phyloP scores from a whole-genome alignment of 2,329 filamentous ascomycete genomes.

The Hypoxylon rubiginosum region DNA sequence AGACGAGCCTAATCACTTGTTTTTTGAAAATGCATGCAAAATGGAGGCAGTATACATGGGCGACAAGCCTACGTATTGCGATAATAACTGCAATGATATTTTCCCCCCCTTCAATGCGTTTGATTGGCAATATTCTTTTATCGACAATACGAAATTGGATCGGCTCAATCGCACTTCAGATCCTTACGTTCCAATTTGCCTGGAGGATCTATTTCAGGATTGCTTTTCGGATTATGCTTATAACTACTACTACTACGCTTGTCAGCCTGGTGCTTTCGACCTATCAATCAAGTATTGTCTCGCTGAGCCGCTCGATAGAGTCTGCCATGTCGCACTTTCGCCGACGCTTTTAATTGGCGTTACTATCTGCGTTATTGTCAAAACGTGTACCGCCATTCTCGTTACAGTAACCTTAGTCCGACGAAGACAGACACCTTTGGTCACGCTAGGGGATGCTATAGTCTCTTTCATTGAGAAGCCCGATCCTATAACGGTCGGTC shows the following conservation, averaged over 20 bases:
- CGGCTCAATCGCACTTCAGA: constrained; percentile 4
- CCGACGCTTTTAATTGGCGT: constrained; percentile 40
- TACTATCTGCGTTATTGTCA: constrained; percentile 55
- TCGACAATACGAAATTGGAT: not conserved
- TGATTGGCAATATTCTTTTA: not conserved
- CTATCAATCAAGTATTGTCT: constrained; percentile 41
- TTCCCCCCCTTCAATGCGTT: too few relatives aligned
- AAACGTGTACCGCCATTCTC: constrained; percentile 55
- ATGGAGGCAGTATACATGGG: constrained; percentile 9
- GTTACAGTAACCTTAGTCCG: constrained; percentile 50
- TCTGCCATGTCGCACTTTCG: constrained; percentile 44
- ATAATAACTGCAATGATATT: constrained; percentile 6
- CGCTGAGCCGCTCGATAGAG: constrained; percentile 28
- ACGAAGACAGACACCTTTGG: constrained; percentile 59
- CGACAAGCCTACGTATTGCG: not conserved
- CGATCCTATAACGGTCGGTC: constrained; percentile 56
- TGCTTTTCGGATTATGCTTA: not conserved
- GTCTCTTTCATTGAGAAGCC: constrained; percentile 63
- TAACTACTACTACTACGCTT: constrained; percentile 14
- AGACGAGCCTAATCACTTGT: constrained; percentile 36
- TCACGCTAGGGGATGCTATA: constrained; percentile 67
- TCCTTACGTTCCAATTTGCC: too few relatives aligned
- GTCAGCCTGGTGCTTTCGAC: constrained; percentile 15
- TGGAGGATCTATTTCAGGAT: too few relatives aligned
- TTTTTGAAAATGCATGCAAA: constrained; percentile 33